Conservation (phyloP, 106 monocot genomes). For the Agapanthus africanus region DNA sequence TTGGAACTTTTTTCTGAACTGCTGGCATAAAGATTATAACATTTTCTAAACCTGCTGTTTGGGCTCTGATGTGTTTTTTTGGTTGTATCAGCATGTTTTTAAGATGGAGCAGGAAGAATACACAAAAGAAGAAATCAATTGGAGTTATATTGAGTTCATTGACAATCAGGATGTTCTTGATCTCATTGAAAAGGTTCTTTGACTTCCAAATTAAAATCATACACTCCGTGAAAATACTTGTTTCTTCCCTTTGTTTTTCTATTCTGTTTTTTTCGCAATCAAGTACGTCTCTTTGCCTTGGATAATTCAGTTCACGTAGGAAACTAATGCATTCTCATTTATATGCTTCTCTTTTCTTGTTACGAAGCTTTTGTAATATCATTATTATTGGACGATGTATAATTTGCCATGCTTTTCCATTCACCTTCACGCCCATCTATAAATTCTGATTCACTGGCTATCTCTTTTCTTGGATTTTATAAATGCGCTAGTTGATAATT, state of each 20-base stretch:
- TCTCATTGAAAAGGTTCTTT: conserved; percentile 55
- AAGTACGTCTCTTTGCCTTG: neutral
- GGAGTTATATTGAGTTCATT: conserved; percentile 64
- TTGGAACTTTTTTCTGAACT: neutral
- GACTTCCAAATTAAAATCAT: neutral
- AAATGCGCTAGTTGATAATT: neutral
- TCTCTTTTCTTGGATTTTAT: neutral
- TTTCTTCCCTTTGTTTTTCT: neutral
- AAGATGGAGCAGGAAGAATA: conserved; percentile 67
- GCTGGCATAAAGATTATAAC: neutral
- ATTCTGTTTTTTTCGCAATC: neutral
- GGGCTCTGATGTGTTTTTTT: neutral
- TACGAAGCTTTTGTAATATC: neutral
- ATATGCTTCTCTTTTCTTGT: neutral
- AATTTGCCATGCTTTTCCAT: neutral
- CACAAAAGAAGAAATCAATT: conserved; percentile 58
- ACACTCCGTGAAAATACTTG: neutral
- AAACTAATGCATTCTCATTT: neutral
- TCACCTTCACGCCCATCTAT: neutral
- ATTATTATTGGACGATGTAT: too few species aligned
- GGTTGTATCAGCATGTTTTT: conserved; percentile 49
- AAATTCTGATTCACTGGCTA: neutral
- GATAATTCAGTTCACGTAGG: neutral
- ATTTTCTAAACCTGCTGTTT: neutral
- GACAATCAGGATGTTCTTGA: conserved; percentile 61